Conservation (phyloP, 768 basidiomycete species). For the Trametes punicea region DNA sequence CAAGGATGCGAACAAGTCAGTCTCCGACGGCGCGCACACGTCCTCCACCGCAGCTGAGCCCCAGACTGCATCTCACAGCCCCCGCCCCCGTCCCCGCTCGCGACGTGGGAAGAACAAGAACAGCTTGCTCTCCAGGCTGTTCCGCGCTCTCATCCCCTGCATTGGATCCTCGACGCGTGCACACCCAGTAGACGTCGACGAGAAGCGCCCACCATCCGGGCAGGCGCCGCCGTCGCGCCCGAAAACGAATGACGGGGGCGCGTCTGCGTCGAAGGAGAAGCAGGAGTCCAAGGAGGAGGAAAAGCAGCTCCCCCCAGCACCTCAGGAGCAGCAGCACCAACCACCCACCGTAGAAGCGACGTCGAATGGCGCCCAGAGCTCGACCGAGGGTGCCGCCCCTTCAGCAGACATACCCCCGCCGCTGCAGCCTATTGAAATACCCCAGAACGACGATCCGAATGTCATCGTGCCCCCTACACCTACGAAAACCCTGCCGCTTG, state of each 20-base stretch:
- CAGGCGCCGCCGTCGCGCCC: conserved; percentile 12
- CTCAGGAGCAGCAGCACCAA: conserved; percentile 6
- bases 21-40: conserved; percentile 34
- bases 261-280: conserved; percentile 29
- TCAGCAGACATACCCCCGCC: conserved; percentile 20
- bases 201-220: conserved; percentile 14
- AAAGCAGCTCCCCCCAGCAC: conserved; percentile 36
- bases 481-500: conserved; percentile 47
- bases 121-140: conserved; percentile 51
- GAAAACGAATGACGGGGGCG: conserved; percentile 4
- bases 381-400: conserved; percentile 6
- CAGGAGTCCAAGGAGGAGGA: conserved; percentile 26
- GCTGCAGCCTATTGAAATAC: conserved; percentile 26
- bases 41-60: conserved; percentile 28
- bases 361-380: conserved; percentile 10
- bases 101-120: conserved; percentile 36
- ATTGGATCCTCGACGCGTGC: conserved; percentile 47
- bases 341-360: conserved; percentile 2
- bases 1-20: conserved; percentile 31
- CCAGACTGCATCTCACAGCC: conserved; percentile 9
- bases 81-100: conserved; percentile 32
- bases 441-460: conserved; percentile 34
- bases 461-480: conserved; percentile 49
- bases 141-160: conserved; percentile 66
- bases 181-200: conserved; percentile 42